A percentile compares a stretch with the other conserved stretches of the same genome.
phyloP scores from a whole-genome alignment of 257 asterid species.

The Leonotis leonurus region DNA sequence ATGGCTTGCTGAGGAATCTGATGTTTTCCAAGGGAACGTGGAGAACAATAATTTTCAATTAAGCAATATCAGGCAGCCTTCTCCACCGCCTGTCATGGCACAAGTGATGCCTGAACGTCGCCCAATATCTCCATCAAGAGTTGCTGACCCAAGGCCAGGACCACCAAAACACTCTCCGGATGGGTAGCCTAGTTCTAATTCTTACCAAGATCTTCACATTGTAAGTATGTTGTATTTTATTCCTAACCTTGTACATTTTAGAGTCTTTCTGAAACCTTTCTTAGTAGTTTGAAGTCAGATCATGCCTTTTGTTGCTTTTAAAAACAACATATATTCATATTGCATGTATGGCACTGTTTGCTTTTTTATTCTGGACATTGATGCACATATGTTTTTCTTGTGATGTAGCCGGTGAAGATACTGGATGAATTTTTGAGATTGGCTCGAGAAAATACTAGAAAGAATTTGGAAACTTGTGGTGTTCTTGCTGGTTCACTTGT shows the following conservation, averaged over 20 bases:
- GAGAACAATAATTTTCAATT: conserved; percentile 45
- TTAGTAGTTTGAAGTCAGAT: neutral
- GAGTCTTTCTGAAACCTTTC: neutral
- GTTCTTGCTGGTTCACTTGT: conserved; percentile 98
- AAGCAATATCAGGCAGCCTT: conserved; percentile 67
- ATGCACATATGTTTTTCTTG: conserved; percentile 19
- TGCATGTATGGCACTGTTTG: conserved; percentile 4
- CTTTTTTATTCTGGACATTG: neutral
- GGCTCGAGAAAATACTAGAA: conserved; percentile 70
- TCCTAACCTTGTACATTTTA: neutral
- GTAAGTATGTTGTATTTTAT: conserved; percentile 48
- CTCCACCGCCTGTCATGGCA: conserved; percentile 93
- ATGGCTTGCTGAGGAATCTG: conserved; percentile 61
- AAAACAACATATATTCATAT: neutral
- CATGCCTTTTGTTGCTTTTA: conserved; percentile 1
- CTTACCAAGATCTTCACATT: conserved; percentile 85
- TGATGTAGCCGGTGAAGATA: conserved; percentile 76
- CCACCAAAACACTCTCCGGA: conserved; percentile 56
- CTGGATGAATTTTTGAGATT: conserved; percentile 85
- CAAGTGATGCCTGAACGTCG: conserved; percentile 56
- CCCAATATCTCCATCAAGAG: conserved; percentile 75
- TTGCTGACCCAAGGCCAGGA: conserved; percentile 97
- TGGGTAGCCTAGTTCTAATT: conserved; percentile 45
- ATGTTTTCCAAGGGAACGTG: conserved; percentile 30
- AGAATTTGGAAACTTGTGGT: conserved; percentile 86